Percentiles rank a stretch among this genome's conserved stretches.
Evolutionary conservation across 306 rosid species (phyloP).

Genomic region (Corylus heterophylla): DNA sequence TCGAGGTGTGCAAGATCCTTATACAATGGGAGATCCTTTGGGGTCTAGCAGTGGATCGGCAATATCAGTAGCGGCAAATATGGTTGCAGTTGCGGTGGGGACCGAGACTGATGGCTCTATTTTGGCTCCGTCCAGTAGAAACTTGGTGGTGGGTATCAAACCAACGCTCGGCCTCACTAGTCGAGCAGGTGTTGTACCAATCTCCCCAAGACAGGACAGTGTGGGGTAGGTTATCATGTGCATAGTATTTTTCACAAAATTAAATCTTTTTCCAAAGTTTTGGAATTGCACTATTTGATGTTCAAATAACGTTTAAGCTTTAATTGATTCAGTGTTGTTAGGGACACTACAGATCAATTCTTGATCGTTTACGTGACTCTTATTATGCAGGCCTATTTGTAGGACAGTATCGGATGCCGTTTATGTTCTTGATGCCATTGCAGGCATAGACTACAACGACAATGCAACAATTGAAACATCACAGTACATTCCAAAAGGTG

Average conservation of each 20-base stretch:
- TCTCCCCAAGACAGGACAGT: constrained; percentile 30
- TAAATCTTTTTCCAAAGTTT: not conserved
- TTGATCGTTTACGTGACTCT: too few species aligned
- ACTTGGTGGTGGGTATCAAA: constrained; percentile 19
- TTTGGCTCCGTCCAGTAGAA: constrained; percentile 34
- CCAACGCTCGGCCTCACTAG: too few species aligned
- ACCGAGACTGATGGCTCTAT: constrained; percentile 53
- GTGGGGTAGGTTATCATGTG: constrained; percentile 29
- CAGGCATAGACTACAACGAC: not conserved
- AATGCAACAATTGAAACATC: constrained; percentile 12
- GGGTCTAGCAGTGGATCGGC: constrained; percentile 64
- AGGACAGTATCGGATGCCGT: constrained; percentile 49
- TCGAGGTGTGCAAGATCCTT: constrained; percentile 36
- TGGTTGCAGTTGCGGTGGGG: constrained; percentile 47
- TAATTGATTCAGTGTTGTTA: too few species aligned
- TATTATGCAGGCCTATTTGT: constrained; percentile 29
- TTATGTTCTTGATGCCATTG: not conserved
- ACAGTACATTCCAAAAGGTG: constrained; percentile 42
- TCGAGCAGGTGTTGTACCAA: not conserved
- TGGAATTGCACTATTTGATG: too few species aligned
- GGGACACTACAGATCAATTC: too few species aligned
- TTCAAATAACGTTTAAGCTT: not conserved
- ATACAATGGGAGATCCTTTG: constrained; percentile 36
- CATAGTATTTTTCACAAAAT: too few species aligned
- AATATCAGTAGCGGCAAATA: constrained; percentile 50